Evolutionary conservation across 2,329 filamentous ascomycete genomes (phyloP), one percentile per base, ranked within the genome.

Genomic region (Neurospora crassa): DNA sequence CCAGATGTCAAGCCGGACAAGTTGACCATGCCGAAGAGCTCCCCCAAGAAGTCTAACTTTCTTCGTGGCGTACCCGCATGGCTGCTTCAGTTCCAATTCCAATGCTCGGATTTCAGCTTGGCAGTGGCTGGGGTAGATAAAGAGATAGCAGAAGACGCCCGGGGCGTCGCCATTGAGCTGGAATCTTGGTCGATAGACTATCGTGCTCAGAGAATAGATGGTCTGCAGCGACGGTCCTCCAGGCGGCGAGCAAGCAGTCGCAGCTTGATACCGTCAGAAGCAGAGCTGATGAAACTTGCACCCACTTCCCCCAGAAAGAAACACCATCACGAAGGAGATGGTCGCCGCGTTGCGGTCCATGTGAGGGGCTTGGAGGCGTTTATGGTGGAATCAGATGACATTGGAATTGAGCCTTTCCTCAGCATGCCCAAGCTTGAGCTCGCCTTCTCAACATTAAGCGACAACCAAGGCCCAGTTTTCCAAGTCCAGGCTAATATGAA

Each of bases 181-280:
- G 93, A 97, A 75, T 92, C 90, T 0, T 96, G 94, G 88, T 92
- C 91, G 0, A 89, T 92, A 3, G 94, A 98, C 76, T 99, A 99
- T 80, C 91, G 91, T 74, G 92, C 92, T 3, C 92, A 96, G 76
- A 91, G 91, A 74, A 83, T 90, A 8, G 92, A 95, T 70, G 85
- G 87, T 0, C 79, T 87, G 6, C 85, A 88, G 68, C 84, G 87
- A 67, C 86, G 87, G 71, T 82, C 86, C 20, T 83, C 84, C 16
- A 87, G 93, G 74, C 89, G 94, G 73, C 88, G 93, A 75, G 91
- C 92, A 40, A 89, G 90, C 71, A 97, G 92, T 76, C 86, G 91
- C 68, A 90, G 90, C 37, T 82, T 86, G 45, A 84, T 91, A 69
- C 86, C 89, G 7, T 89, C 91, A 14, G 92, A 96, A 73, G 86